Conservation (phyloP, 2,329 filamentous ascomycete genomes). For the Coniochaeta sp. region DNA sequence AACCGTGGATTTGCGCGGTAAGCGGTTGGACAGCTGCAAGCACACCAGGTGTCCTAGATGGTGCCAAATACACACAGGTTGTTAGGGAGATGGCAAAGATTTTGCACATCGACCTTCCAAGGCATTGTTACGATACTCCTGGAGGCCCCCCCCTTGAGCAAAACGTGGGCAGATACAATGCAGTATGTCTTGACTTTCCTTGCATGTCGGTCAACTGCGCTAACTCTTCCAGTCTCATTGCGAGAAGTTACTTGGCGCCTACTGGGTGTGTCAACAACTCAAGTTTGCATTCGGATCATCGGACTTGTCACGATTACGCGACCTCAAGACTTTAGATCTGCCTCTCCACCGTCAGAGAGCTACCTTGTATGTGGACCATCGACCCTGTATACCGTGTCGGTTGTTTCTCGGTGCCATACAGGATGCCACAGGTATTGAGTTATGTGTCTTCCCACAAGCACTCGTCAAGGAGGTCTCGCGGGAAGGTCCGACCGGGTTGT, state of each 20-base stretch:
- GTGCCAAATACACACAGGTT: slow-evolving; percentile 5
- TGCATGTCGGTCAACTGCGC: neutral
- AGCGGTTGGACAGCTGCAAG: slow-evolving; percentile 8
- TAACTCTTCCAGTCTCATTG: slow-evolving; percentile 1
- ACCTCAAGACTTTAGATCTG: slow-evolving; percentile 3
- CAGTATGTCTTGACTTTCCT: neutral
- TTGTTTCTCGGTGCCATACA: neutral
- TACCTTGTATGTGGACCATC: slow-evolving; percentile 7
- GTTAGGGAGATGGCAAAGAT: slow-evolving; percentile 4
- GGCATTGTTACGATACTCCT: neutral
- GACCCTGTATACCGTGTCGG: slow-evolving; percentile 4
- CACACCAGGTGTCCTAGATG: slow-evolving; percentile 5
- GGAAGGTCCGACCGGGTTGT: neutral
- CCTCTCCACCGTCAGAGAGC: neutral
- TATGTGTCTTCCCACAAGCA: neutral
- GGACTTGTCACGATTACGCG: slow-evolving; percentile 2
- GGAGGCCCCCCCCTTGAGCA: neutral
- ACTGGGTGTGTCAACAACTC: slow-evolving; percentile 8
- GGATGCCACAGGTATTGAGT: neutral
- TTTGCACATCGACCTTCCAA: slow-evolving; percentile 3
- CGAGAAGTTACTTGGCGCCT: slow-evolving; percentile 9
- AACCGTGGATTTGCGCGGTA: slow-evolving; percentile 5
- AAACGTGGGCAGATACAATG: neutral
- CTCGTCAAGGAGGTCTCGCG: neutral
- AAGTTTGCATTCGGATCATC: slow-evolving; percentile 3